A percentile compares a stretch with the other conserved stretches of the same genome.
These are phyloP conservation scores for Magnolia changhungtana DNA, from an alignment of 164 flowering plant genomes.

Conservation along the genomic window DNA sequence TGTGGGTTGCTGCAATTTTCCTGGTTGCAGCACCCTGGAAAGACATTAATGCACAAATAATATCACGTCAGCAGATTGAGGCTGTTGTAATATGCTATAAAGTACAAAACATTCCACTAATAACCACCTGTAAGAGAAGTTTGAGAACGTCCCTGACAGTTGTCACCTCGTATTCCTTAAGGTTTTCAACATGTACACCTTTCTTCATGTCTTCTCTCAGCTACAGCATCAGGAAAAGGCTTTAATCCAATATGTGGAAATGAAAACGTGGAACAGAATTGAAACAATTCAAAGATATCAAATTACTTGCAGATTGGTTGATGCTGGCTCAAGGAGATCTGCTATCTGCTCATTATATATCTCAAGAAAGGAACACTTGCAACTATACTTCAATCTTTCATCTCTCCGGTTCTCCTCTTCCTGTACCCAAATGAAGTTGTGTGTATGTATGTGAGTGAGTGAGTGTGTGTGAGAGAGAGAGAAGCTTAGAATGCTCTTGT, in stretches of 20 bases:
- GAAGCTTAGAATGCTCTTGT: neutral
- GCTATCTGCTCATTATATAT: too few relatives aligned
- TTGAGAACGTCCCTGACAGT: slow-evolving; percentile 62
- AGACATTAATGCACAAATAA: neutral
- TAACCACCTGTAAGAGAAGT: slow-evolving; percentile 58
- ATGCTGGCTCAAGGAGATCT: too few relatives aligned
- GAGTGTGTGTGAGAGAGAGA: neutral
- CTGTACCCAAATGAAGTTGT: too few relatives aligned
- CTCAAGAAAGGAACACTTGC: too few relatives aligned
- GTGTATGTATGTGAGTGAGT: too few relatives aligned
- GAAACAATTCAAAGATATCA: too few relatives aligned
- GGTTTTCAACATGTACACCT: slow-evolving; percentile 90
- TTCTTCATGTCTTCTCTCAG: slow-evolving; percentile 82
- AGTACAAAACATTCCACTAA: slow-evolving; percentile 6
- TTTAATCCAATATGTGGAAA: neutral
- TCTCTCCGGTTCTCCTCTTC: too few relatives aligned
- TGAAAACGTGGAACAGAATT: too few relatives aligned
- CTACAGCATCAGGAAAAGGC: slow-evolving; percentile 31
- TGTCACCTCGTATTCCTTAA: slow-evolving; percentile 54
- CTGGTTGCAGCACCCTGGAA: slow-evolving; percentile 81
- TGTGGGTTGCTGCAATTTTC: slow-evolving; percentile 81
- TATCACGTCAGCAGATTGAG: neutral
- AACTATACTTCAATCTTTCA: too few relatives aligned
- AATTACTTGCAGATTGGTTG: too few relatives aligned
- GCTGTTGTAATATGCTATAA: neutral